Conservation (phyloP, 2,329 filamentous ascomycete species). For the Eutypella sp. region DNA sequence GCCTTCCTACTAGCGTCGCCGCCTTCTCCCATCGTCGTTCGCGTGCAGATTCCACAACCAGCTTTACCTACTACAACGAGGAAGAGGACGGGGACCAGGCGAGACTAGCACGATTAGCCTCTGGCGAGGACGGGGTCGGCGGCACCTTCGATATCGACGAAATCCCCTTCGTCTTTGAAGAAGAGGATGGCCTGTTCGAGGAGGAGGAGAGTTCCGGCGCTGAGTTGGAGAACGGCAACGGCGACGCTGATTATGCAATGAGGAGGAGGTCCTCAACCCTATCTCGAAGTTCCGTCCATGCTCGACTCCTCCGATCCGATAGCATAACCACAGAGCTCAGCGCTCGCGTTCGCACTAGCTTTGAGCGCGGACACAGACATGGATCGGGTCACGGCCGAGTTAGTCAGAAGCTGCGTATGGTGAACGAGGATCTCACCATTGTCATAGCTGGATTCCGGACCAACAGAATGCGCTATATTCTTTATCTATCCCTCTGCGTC, state of each 20-base stretch:
- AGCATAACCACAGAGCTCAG: constrained; percentile 67
- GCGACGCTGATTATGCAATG: constrained; percentile 43
- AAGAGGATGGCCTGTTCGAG: constrained; percentile 12
- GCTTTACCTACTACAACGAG: constrained; percentile 84
- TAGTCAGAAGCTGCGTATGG: constrained; percentile 89
- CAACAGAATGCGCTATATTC: constrained; percentile 59
- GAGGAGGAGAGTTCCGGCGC: constrained; percentile 33
- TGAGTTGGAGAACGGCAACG: constrained; percentile 36
- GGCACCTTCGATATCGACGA: constrained; percentile 25
- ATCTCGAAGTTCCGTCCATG: constrained; percentile 52
- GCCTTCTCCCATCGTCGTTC: constrained; percentile 81
- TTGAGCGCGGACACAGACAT: not conserved
- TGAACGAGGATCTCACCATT: constrained; percentile 89
- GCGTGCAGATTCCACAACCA: constrained; percentile 78
- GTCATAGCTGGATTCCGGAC: constrained; percentile 89
- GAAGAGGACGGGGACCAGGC: constrained; percentile 44
- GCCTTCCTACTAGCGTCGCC: constrained; percentile 89
- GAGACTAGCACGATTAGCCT: constrained; percentile 30
- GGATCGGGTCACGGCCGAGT: constrained; percentile 49
- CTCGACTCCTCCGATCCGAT: constrained; percentile 65
- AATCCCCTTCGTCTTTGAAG: constrained; percentile 25
- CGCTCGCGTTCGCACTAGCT: constrained; percentile 39
- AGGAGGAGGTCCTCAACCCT: constrained; percentile 59
- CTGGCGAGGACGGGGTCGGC: constrained; percentile 33
- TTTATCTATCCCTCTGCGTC: constrained; percentile 68